phyloP scores from a whole-genome alignment of 495 filamentous ascomycete species.

The Bombardia bombarda region DNA sequence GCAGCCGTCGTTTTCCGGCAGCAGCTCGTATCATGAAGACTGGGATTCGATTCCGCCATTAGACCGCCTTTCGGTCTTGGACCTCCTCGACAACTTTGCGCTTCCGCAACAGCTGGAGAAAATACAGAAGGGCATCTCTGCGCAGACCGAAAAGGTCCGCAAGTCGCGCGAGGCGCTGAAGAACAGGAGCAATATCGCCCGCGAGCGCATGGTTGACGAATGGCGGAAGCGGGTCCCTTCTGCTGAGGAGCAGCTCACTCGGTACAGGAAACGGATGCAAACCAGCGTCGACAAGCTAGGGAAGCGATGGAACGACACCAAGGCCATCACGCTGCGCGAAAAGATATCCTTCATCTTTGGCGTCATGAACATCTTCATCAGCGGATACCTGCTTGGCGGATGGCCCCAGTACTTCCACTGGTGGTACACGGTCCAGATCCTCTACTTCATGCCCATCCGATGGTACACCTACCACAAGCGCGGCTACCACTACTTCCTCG shows the following conservation, averaged over 20 bases:
- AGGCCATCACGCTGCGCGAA: conserved; percentile 79
- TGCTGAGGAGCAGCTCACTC: conserved; percentile 85
- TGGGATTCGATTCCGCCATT: conserved; percentile 79
- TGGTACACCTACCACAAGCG: conserved; percentile 81
- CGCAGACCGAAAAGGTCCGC: conserved; percentile 79
- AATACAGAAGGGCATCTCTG: conserved; percentile 66
- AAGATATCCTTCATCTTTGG: conserved; percentile 94
- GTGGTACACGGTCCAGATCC: conserved; percentile 81
- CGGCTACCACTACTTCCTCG: conserved; percentile 95
- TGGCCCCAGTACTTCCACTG: conserved; percentile 79
- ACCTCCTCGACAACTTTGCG: conserved; percentile 88
- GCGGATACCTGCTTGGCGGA: conserved; percentile 85
- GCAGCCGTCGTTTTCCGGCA: conserved; percentile 65
- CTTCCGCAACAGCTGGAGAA: conserved; percentile 83
- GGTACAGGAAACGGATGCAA: conserved; percentile 81
- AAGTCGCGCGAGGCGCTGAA: conserved; percentile 69
- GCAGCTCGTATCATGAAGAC: conserved; percentile 76
- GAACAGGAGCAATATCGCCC: conserved; percentile 36
- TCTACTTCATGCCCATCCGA: conserved; percentile 95
- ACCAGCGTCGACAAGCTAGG: conserved; percentile 79
- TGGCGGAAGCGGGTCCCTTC: conserved; percentile 75
- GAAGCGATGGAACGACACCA: conserved; percentile 79
- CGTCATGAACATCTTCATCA: conserved; percentile 94
- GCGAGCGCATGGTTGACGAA: conserved; percentile 76
- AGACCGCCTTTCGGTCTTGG: conserved; percentile 87